A percentile compares a stretch with the other conserved stretches of the same genome.
Conservation (phyloP, 2,329 filamentous ascomycete species). For the Zasmidium angulare region DNA sequence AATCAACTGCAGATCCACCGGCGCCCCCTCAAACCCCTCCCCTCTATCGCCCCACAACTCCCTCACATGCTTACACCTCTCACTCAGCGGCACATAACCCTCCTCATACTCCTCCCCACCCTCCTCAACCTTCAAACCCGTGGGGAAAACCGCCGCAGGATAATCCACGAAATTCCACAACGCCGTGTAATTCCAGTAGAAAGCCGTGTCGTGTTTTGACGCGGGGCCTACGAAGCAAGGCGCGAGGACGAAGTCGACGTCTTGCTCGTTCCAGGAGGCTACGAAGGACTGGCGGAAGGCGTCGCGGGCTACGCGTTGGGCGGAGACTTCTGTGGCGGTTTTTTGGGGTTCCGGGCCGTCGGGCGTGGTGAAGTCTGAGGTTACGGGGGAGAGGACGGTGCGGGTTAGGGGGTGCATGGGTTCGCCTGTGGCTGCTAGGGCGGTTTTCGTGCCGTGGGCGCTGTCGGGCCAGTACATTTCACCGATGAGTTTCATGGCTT, state of each 20-base stretch:
- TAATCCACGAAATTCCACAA: constrained; percentile 24
- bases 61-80: constrained; percentile 14
- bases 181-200: constrained; percentile 21
- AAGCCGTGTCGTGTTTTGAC: constrained; percentile 17
- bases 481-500: constrained; percentile 14
- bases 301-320: constrained; percentile 15
- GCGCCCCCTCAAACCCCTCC: constrained; percentile 16
- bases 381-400: constrained; percentile 15
- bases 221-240: constrained; percentile 21
- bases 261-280: constrained; percentile 17
- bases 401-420: constrained; percentile 17
- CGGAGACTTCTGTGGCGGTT: constrained; percentile 15
- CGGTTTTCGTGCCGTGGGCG: constrained; percentile 7
- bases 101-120: constrained; percentile 6
- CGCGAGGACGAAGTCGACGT: constrained; percentile 20
- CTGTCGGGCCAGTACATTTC: constrained; percentile 19
- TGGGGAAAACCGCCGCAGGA: constrained; percentile 18
- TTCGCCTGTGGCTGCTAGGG: constrained; percentile 12
- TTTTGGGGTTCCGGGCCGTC: constrained; percentile 12
- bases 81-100: constrained; percentile 13
- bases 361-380: too few species aligned
- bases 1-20: constrained; percentile 19
- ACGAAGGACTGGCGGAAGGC: constrained; percentile 16
- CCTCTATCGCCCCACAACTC: constrained; percentile 15
- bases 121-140: constrained; percentile 9